A percentile compares a stretch with the other conserved stretches of the same genome.
phyloP scores from a whole-genome alignment of 1,139 yeast species.

The Wickerhamomyces sp. region DNA sequence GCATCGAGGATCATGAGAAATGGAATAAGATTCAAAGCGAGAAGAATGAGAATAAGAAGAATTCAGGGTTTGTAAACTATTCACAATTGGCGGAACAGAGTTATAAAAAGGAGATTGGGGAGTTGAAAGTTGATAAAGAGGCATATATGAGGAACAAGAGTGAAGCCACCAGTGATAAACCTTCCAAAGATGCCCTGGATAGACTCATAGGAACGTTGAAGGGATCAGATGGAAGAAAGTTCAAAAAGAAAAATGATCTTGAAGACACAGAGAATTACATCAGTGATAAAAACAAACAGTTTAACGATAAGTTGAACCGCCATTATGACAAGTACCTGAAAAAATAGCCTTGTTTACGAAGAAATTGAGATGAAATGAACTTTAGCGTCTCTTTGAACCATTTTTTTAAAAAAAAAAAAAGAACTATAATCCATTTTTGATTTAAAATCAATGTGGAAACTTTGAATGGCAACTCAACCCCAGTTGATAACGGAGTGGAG shows the following conservation, averaged over 20 bases:
- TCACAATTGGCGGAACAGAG: slow-evolving; percentile 46
- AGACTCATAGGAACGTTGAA: slow-evolving; percentile 35
- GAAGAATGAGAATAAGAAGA: slow-evolving; percentile 19
- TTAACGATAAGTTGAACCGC: slow-evolving; percentile 66
- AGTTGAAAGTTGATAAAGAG: slow-evolving; percentile 27
- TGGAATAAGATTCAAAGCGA: slow-evolving; percentile 48
- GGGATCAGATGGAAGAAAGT: slow-evolving; percentile 23
- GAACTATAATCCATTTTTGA: too few species aligned
- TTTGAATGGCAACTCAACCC: too few species aligned
- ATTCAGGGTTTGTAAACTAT: slow-evolving; percentile 26
- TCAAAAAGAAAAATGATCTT: slow-evolving; percentile 31
- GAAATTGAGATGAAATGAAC: too few species aligned
- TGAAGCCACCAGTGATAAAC: slow-evolving; percentile 24
- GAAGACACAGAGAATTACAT: slow-evolving; percentile 34
- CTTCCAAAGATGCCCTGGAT: slow-evolving; percentile 35
- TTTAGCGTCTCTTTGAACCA: too few species aligned
- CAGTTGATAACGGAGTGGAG: too few species aligned
- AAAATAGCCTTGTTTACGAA: too few species aligned
- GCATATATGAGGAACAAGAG: slow-evolving; percentile 28
- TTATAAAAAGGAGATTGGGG: slow-evolving; percentile 24
- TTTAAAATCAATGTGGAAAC: too few species aligned
- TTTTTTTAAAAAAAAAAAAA: too few species aligned
- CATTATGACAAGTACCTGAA: slow-evolving; percentile 50
- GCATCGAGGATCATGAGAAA: slow-evolving; percentile 61
- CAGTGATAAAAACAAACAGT: slow-evolving; percentile 75